These are phyloP conservation scores for Raffaelea albimanens DNA, from an alignment of 2,329 filamentous ascomycete species.

Conservation along the genomic window DNA sequence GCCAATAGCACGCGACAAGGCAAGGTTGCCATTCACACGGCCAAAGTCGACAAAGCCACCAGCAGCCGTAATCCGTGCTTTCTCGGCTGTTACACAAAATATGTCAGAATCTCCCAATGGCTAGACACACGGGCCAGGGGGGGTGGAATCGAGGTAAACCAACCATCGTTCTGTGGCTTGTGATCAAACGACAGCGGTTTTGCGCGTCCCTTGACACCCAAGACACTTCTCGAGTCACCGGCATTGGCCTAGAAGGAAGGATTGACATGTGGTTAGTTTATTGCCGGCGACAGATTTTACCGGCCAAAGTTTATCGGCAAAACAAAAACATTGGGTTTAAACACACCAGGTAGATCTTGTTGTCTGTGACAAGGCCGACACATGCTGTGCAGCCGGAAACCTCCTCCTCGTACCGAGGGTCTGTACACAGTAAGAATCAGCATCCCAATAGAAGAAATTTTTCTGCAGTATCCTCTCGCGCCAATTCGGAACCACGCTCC, in stretches of 20 bases:
- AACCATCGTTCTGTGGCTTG: slow-evolving; percentile 97
- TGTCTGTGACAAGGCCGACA: slow-evolving; percentile 75
- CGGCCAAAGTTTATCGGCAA: neutral
- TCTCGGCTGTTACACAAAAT: slow-evolving; percentile 56
- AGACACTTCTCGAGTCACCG: slow-evolving; percentile 87
- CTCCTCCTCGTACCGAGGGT: slow-evolving; percentile 94
- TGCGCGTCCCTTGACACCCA: slow-evolving; percentile 93
- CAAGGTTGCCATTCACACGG: slow-evolving; percentile 95
- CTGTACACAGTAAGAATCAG: slow-evolving; percentile 35
- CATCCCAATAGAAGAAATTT: too few relatives aligned
- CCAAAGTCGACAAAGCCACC: slow-evolving; percentile 98
- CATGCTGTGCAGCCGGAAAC: slow-evolving; percentile 97
- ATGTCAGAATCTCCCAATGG: too few relatives aligned
- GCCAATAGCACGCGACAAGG: slow-evolving; percentile 90
- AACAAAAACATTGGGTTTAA: neutral
- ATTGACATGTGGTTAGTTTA: neutral
- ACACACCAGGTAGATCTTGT: slow-evolving; percentile 93
- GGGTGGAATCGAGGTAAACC: slow-evolving; percentile 12
- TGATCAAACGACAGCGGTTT: slow-evolving; percentile 99
- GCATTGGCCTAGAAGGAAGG: slow-evolving; percentile 67
- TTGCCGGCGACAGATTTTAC: neutral
- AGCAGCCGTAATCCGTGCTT: slow-evolving; percentile 88
- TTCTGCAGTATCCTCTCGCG: too few relatives aligned
- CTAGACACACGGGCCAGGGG: neutral
- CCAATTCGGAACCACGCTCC: too few relatives aligned